Evolutionary conservation across 176 grass and related monocot genomes (phyloP).

Genomic region (Avena sativa): DNA sequence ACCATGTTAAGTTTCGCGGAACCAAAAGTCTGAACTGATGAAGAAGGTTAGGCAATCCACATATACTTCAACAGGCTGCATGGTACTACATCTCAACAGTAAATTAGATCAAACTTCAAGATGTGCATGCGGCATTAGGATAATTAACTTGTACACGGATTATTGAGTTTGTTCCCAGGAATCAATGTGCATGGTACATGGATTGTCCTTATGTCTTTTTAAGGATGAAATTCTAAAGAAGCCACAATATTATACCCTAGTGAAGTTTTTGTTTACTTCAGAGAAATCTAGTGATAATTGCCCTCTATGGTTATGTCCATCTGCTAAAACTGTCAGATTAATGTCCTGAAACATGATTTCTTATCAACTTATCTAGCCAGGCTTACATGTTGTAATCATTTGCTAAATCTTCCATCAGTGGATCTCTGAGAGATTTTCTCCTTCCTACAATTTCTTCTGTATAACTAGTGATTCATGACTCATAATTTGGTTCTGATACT

Average conservation of each 20-base stretch:
- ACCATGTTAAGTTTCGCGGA: too few relatives aligned
- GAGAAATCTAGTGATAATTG: not conserved
- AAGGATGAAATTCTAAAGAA: not conserved
- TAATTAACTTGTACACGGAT: not conserved
- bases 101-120: constrained; percentile 19
- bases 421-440: not conserved
- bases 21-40: too few relatives aligned
- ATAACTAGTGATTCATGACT: constrained; percentile 4
- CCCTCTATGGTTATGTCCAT: not conserved
- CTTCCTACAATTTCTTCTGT: constrained; percentile 24
- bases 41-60: too few relatives aligned
- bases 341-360: not conserved
- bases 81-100: not conserved
- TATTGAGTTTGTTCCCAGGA: too few relatives aligned
- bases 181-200: too few relatives aligned
- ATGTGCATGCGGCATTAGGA: not conserved
- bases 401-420: not conserved
- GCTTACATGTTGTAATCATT: constrained; percentile 11
- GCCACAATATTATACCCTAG: not conserved
- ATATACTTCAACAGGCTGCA: not conserved
- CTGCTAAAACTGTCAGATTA: constrained; percentile 11
- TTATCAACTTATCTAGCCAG: not conserved
- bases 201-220: not conserved
- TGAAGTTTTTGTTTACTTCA: not conserved
- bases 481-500: not conserved